Base-by-base conservation (phyloP, 108 stramenopile species). In the Cyclotella kingstonii region DNA sequence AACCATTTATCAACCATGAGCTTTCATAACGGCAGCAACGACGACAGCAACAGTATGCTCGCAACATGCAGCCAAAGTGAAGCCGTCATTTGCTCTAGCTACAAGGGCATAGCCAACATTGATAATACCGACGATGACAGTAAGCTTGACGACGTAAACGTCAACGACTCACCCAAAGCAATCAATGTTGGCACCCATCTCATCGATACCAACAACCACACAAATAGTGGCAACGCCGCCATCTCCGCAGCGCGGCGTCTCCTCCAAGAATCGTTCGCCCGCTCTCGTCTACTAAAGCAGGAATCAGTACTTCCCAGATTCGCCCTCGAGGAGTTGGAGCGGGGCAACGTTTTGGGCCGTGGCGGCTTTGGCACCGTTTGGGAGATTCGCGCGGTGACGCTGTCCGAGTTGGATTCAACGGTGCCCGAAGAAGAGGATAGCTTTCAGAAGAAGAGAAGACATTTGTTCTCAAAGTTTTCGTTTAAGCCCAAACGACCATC, bases 311-410 rank as follows among this genome's bases (percentile, higher is more conserved):
- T 61, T 12, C 72, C 72, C 4, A 34, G 66, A 23, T 87, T 90
- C 66, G 79, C 80, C 23, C 70, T 74, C 12, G 34, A 52, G 5
- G 89, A 90, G 48, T 71, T 90, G 6, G 44, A 70, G 29, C 36
- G 87, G 21, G 89, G 89, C 9, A 73, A 87, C 8, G 53, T 85
- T 19, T 66, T 90, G 26, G 89, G 89, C 14, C 49, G 43, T 7
- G 89, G 89, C 18, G 86, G 89, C 8, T 90, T 90, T 70, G 86
- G 84, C 34, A 83, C 84, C 28, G 89, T 90, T n/a, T 82, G 72
- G 49, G 89, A 90, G 60, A 66, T 90, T 58, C n/a, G n/a, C n/a
- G n/a, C n/a, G n/a, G n/a, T n/a, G n/a, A n/a, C n/a, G n/a, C n/a
- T n/a, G n/a, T n/a, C n/a, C n/a, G n/a, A n/a, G n/a, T 49, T 68